phyloP scores from a whole-genome alignment of 495 filamentous ascomycete genomes.

The Chaetomium cochliodes region DNA sequence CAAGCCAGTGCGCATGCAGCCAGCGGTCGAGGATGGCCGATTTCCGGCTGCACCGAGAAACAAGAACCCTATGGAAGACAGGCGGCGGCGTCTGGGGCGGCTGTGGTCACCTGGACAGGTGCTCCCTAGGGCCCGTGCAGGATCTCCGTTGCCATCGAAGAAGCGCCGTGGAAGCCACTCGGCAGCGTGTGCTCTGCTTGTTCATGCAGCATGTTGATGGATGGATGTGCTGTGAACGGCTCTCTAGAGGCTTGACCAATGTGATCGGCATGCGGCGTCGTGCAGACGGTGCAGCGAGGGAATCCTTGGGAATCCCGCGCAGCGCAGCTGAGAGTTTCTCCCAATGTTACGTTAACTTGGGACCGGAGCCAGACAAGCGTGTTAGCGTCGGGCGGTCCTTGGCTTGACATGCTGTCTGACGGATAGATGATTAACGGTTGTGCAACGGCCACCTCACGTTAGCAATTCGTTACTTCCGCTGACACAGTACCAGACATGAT shows the following conservation, averaged over 20 bases:
- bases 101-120: background rate
- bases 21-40: too few species aligned
- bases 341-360: slow-evolving; percentile 16
- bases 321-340: background rate
- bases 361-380: background rate
- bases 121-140: slow-evolving; percentile 15
- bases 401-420: background rate
- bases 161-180: slow-evolving; percentile 22
- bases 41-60: too few species aligned
- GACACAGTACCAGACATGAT: too few species aligned
- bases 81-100: too few species aligned
- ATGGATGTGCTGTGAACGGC: background rate
- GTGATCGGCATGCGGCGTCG: background rate
- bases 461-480: too few species aligned
- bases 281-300: slow-evolving; percentile 3
- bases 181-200: background rate
- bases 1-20: too few species aligned
- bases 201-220: background rate
- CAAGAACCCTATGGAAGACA: too few species aligned
- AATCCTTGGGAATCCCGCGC: background rate
- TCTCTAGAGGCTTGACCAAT: too few species aligned
- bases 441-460: background rate
- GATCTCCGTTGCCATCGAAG: slow-evolving; percentile 16
- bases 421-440: background rate
- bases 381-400: background rate